These are phyloP conservation scores for Mycena maculata DNA, from an alignment of 768 basidiomycete genomes.

Conservation along the genomic window DNA sequence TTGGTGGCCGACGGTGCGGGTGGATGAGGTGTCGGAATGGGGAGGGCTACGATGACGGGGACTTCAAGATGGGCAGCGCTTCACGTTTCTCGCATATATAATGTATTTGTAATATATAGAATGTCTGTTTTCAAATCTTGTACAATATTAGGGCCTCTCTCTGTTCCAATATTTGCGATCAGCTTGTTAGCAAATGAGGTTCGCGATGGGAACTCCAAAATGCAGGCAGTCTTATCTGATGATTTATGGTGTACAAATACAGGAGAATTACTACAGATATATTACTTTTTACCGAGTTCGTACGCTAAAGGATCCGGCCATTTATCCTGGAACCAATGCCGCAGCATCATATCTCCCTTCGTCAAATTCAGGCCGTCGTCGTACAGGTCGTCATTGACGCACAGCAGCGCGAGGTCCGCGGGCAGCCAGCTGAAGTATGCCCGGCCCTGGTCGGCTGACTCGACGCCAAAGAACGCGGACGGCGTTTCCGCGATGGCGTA, in stretches of 20 bases:
- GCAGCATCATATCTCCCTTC: constrained; percentile 20
- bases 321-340: constrained; percentile 11
- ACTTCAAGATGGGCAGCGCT: too few relatives aligned
- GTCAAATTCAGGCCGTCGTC: constrained; percentile 23
- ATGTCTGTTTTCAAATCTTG: too few relatives aligned
- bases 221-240: too few relatives aligned
- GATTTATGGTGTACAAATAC: neutral
- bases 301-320: constrained; percentile 22
- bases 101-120: too few relatives aligned
- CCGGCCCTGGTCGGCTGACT: constrained; percentile 12
- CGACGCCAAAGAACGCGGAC: constrained; percentile 35
- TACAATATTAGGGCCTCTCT: too few relatives aligned
- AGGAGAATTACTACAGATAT: neutral
- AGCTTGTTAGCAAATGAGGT: too few relatives aligned
- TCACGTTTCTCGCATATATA: too few relatives aligned
- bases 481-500: constrained; percentile 45
- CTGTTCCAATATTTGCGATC: too few relatives aligned
- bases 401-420: constrained; percentile 43
- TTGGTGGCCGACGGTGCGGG: neutral
- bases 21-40: neutral
- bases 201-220: too few relatives aligned
- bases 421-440: constrained; percentile 35
- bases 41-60: too few relatives aligned
- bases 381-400: constrained; percentile 48
- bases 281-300: constrained; percentile 25